A percentile compares a stretch with the other conserved stretches of the same genome.
Evolutionary conservation across 2,329 filamentous ascomycete genomes (phyloP).

Genomic region (Cryphonectria radicalis): DNA sequence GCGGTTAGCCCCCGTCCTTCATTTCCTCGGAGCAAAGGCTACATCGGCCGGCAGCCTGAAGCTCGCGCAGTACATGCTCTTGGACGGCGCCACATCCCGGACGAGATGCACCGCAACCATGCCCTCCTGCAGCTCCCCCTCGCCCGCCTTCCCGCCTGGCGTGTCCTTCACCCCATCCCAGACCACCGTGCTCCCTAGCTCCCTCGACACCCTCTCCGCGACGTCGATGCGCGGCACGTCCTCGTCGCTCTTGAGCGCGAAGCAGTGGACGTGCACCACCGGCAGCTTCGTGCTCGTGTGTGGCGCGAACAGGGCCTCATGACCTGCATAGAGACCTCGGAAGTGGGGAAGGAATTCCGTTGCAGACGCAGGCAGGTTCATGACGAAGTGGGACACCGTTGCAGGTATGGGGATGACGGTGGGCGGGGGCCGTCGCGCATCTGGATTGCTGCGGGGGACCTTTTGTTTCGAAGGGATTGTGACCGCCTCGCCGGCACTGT

Average conservation of each 20-base stretch:
- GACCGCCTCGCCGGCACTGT: conserved; percentile 55
- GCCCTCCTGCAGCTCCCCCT: conserved; percentile 51
- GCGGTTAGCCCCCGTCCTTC: background rate
- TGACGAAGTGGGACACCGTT: conserved; percentile 90
- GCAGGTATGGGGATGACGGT: conserved; percentile 63
- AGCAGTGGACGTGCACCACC: conserved; percentile 92
- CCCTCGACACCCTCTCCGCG: conserved; percentile 66
- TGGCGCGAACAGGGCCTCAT: conserved; percentile 67
- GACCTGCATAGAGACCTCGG: conserved; percentile 77
- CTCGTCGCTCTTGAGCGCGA: conserved; percentile 80
- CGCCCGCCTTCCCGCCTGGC: conserved; percentile 39
- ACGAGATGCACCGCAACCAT: conserved; percentile 69
- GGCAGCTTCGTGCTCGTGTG: conserved; percentile 67
- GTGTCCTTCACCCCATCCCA: conserved; percentile 43
- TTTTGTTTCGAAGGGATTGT: conserved; percentile 54
- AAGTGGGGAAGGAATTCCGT: conserved; percentile 80
- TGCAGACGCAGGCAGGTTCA: conserved; percentile 93
- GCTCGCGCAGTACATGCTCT: conserved; percentile 95
- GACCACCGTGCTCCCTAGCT: conserved; percentile 63
- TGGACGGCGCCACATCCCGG: conserved; percentile 87
- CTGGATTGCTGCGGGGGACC: conserved; percentile 37
- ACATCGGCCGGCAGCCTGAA: conserved; percentile 84
- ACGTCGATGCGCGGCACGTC: conserved; percentile 68
- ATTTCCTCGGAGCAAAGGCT: conserved; percentile 65
- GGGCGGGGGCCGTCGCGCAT: conserved; percentile 35